Percentiles rank a stretch among this genome's conserved stretches.
phyloP scores from a whole-genome alignment of 2,329 filamentous ascomycete genomes.

The Hymenoscyphus repandus region DNA sequence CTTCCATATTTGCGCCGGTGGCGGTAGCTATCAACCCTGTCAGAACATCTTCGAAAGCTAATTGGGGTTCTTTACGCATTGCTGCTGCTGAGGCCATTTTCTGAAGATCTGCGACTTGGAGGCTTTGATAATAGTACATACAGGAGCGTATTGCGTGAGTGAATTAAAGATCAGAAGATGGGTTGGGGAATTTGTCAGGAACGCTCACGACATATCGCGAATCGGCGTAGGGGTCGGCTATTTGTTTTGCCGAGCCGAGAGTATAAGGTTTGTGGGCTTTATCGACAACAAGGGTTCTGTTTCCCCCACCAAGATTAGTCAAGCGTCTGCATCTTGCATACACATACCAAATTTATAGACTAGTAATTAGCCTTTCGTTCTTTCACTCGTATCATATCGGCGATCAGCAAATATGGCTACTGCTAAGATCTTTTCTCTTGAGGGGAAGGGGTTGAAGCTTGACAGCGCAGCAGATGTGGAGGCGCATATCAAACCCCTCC shows the following conservation, averaged over 20 bases:
- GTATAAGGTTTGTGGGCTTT: neutral
- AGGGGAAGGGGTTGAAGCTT: constrained; percentile 89
- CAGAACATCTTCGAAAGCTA: constrained; percentile 1
- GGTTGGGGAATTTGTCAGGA: constrained; percentile 14
- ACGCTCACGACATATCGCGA: neutral
- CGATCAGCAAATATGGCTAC: constrained; percentile 22
- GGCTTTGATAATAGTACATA: constrained; percentile 20
- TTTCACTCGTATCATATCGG: no score
- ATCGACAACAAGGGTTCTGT: neutral
- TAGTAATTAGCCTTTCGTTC: no score
- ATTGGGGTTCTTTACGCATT: constrained; percentile 23
- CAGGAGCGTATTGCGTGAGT: neutral
- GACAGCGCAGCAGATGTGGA: constrained; percentile 83
- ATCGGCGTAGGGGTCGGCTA: neutral
- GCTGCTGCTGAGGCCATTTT: constrained; percentile 25
- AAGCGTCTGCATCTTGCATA: neutral
- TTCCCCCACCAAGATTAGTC: constrained; percentile 10
- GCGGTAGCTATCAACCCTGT: constrained; percentile 23
- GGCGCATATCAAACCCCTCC: constrained; percentile 71
- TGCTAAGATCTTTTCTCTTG: constrained; percentile 75
- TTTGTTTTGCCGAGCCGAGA: neutral
- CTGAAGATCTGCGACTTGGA: constrained; percentile 16
- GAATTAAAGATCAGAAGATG: neutral
- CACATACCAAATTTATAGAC: neutral
- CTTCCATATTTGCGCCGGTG: constrained; percentile 24